phyloP scores from a whole-genome alignment of 768 basidiomycete genomes.

The Naganishia vishniacii region DNA sequence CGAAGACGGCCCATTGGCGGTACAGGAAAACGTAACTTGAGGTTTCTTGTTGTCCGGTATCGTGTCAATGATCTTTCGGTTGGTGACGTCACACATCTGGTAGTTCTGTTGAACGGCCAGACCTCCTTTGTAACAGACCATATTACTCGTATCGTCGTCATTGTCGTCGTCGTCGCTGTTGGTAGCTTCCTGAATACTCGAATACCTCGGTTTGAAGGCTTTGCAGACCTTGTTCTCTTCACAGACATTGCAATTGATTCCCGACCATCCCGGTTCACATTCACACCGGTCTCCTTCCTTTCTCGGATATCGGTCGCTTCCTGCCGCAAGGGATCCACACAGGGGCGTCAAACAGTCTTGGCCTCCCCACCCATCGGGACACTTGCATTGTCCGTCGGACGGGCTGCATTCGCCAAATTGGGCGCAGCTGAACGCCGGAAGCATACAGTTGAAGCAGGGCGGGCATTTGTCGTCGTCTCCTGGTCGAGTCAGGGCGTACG shows the following conservation, averaged over 20 bases:
- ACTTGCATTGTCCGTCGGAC: conserved; percentile 93
- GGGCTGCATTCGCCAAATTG: conserved; percentile 76
- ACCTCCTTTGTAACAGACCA: conserved; percentile 92
- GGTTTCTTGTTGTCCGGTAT: conserved; percentile 79
- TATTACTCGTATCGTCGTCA: conserved; percentile 55
- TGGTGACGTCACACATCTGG: conserved; percentile 97
- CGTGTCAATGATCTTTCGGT: conserved; percentile 89
- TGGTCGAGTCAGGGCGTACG: conserved; percentile 10
- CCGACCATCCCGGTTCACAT: conserved; percentile 91
- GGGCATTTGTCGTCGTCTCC: conserved; percentile 44
- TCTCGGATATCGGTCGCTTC: conserved; percentile 72
- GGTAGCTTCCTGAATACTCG: conserved; percentile 22
- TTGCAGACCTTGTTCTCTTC: conserved; percentile 71
- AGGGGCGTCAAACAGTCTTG: conserved; percentile 89
- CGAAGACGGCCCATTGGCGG: conserved; percentile 38
- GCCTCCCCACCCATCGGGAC: conserved; percentile 95
- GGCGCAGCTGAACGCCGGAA: conserved; percentile 85
- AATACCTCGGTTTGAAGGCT: conserved; percentile 59
- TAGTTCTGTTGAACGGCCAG: conserved; percentile 90
- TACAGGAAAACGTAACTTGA: conserved; percentile 92
- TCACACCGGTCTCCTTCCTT: conserved; percentile 70
- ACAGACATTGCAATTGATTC: conserved; percentile 98
- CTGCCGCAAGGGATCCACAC: conserved; percentile 89
- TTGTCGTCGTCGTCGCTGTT: conserved; percentile 36
- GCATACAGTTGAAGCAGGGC: conserved; percentile 87